Evolutionary conservation across 2,329 filamentous ascomycete genomes (phyloP).

Genomic region (Fusarium redolens): DNA sequence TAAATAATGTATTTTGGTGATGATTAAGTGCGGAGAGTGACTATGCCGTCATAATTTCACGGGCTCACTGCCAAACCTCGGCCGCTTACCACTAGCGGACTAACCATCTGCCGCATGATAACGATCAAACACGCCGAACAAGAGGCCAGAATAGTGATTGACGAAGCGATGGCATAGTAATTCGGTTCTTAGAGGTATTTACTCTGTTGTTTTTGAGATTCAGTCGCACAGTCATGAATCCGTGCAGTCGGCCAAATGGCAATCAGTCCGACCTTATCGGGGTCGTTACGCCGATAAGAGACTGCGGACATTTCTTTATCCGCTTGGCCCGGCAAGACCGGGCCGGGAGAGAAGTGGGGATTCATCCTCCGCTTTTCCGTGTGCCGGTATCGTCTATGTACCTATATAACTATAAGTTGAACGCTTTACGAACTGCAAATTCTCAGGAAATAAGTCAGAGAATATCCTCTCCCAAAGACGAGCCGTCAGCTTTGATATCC

Average conservation of each 20-base stretch:
- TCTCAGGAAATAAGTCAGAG: too few relatives aligned
- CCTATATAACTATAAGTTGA: too few relatives aligned
- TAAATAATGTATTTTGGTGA: not conserved
- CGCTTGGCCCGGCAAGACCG: not conserved
- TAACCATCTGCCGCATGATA: not conserved
- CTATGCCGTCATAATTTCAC: conserved; percentile 14
- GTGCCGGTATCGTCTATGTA: not conserved
- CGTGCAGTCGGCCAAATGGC: not conserved
- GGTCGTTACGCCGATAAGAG: rapidly evolving
- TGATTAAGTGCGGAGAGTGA: conserved; percentile 10
- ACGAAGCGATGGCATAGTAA: rapidly evolving
- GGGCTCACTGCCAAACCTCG: not conserved
- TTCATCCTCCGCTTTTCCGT: not conserved
- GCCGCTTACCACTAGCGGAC: not conserved
- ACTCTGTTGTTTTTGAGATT: rapidly evolving
- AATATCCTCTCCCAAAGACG: rapidly evolving
- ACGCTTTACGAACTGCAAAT: not conserved
- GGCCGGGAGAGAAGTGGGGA: not conserved
- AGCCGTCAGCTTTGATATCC: rapidly evolving
- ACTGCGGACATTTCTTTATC: conserved; percentile 19
- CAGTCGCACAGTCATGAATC: too few relatives aligned
- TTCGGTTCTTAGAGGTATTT: rapidly evolving
- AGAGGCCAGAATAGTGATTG: not conserved
- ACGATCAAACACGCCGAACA: not conserved
- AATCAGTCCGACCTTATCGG: not conserved